phyloP scores from a whole-genome alignment of 345 rosid species.

The Syzygium grande region DNA sequence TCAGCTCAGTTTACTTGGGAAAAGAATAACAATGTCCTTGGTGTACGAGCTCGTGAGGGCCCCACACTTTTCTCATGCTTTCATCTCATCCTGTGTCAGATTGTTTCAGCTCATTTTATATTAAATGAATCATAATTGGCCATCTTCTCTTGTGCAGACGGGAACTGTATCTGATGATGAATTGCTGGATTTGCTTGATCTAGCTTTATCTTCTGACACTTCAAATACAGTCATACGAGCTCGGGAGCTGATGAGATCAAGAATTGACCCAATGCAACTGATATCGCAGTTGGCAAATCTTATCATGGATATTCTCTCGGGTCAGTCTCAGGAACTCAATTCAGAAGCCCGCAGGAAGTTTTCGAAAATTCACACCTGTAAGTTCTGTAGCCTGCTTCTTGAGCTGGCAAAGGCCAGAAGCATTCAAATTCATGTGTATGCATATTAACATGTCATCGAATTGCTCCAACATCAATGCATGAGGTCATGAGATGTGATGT shows the following conservation, averaged over 20 bases:
- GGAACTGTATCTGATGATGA: conserved; percentile 96
- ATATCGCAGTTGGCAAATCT: conserved; percentile 88
- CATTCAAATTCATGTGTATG: neutral
- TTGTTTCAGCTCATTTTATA: neutral
- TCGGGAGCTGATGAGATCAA: conserved; percentile 88
- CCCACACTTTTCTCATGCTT: neutral
- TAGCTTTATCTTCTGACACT: conserved; percentile 87
- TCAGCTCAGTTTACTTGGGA: conserved; percentile 88
- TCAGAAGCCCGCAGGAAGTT: conserved; percentile 56
- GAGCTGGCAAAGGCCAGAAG: neutral
- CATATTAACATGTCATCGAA: neutral
- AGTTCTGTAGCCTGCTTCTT: conserved; percentile 8
- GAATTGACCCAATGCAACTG: conserved; percentile 93
- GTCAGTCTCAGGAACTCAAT: conserved; percentile 47
- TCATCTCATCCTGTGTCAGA: neutral
- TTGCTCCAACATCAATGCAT: neutral
- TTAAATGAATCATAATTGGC: neutral
- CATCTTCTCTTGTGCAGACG: conserved; percentile 36
- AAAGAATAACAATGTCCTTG: conserved; percentile 63
- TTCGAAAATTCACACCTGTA: conserved; percentile 52
- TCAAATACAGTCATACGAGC: conserved; percentile 89
- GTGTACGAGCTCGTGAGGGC: conserved; percentile 83
- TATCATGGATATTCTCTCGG: conserved; percentile 85
- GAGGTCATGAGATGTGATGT: neutral
- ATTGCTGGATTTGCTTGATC: conserved; percentile 80